phyloP scores from a whole-genome alignment of 2,329 filamentous ascomycete species.

The Plenodomus biglobosus region DNA sequence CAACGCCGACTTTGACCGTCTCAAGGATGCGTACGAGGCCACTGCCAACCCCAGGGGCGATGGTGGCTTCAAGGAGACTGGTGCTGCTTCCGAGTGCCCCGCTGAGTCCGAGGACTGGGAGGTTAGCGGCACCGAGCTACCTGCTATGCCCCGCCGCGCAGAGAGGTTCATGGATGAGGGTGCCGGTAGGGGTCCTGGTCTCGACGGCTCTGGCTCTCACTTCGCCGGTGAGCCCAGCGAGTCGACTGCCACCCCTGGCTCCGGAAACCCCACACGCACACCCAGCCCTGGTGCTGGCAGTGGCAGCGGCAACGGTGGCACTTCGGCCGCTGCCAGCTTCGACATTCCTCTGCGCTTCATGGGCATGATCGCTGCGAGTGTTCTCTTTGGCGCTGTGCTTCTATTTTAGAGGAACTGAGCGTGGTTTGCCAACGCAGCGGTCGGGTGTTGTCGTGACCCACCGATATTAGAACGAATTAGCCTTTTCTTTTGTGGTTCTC shows the following conservation, averaged over 20 bases:
- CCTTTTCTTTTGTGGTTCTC: slow-evolving; percentile 8
- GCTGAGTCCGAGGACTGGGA: slow-evolving; percentile 57
- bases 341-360: slow-evolving; percentile 35
- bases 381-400: slow-evolving; percentile 36
- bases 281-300: slow-evolving; percentile 13
- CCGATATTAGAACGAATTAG: slow-evolving; percentile 5
- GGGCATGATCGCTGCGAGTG: slow-evolving; percentile 34
- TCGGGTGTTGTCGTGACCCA: slow-evolving; percentile 3
- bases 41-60: slow-evolving; percentile 57
- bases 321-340: slow-evolving; percentile 25
- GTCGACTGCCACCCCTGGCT: slow-evolving; percentile 31
- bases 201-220: slow-evolving; percentile 51
- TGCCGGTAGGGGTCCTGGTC: slow-evolving; percentile 59
- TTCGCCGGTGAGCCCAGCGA: slow-evolving; percentile 35
- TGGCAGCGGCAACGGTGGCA: slow-evolving; percentile 8
- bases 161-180: slow-evolving; percentile 59
- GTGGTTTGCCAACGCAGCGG: neutral
- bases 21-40: slow-evolving; percentile 54
- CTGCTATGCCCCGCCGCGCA: slow-evolving; percentile 59
- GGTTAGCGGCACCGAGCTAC: slow-evolving; percentile 54
- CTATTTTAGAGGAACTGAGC: slow-evolving; percentile 28
- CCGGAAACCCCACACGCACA: slow-evolving; percentile 31
- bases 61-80: slow-evolving; percentile 60
- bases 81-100: slow-evolving; percentile 58
- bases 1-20: slow-evolving; percentile 63